A percentile compares a stretch with the other conserved stretches of the same genome.
These are phyloP conservation scores for Lentinula guzmanii DNA, from an alignment of 768 basidiomycete genomes.

Conservation along the genomic window DNA sequence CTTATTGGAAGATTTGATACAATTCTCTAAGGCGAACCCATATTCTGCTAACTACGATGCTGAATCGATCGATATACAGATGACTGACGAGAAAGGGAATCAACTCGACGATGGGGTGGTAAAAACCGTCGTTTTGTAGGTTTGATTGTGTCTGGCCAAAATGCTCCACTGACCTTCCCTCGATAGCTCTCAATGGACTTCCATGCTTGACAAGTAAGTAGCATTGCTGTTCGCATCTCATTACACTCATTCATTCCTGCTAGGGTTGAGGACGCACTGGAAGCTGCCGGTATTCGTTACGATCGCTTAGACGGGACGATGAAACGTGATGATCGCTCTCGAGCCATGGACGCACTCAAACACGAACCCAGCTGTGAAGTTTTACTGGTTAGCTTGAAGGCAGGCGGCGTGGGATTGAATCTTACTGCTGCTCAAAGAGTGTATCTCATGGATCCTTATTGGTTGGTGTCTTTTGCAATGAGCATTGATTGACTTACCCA, in stretches of 20 bases:
- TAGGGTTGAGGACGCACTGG: constrained; percentile 87
- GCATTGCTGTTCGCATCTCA: neutral
- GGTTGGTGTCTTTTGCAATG: constrained; percentile 37
- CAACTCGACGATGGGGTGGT: constrained; percentile 61
- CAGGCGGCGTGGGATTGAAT: constrained; percentile 96
- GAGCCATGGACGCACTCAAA: constrained; percentile 90
- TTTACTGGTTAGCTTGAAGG: constrained; percentile 90
- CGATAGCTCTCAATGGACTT: constrained; percentile 86
- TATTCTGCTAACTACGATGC: constrained; percentile 86
- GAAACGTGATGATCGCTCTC: constrained; percentile 90
- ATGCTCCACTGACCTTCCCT: neutral
- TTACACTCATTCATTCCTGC: constrained; percentile 1
- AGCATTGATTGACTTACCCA: constrained; percentile 2
- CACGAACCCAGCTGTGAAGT: constrained; percentile 89
- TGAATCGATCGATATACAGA: constrained; percentile 61
- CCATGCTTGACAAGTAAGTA: constrained; percentile 84
- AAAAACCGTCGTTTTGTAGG: constrained; percentile 96
- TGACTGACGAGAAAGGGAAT: constrained; percentile 71
- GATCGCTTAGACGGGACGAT: constrained; percentile 96
- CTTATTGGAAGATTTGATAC: constrained; percentile 72
- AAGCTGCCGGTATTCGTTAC: constrained; percentile 76
- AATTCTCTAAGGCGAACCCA: constrained; percentile 80
- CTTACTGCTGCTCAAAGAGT: constrained; percentile 91
- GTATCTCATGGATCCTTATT: constrained; percentile 97
- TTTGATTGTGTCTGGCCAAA: constrained; percentile 14